A percentile compares a stretch with the other conserved stretches of the same genome.
These are phyloP conservation scores for Pseudomassariella vexata DNA, from an alignment of 2,329 filamentous ascomycete genomes.

Conservation along the genomic window DNA sequence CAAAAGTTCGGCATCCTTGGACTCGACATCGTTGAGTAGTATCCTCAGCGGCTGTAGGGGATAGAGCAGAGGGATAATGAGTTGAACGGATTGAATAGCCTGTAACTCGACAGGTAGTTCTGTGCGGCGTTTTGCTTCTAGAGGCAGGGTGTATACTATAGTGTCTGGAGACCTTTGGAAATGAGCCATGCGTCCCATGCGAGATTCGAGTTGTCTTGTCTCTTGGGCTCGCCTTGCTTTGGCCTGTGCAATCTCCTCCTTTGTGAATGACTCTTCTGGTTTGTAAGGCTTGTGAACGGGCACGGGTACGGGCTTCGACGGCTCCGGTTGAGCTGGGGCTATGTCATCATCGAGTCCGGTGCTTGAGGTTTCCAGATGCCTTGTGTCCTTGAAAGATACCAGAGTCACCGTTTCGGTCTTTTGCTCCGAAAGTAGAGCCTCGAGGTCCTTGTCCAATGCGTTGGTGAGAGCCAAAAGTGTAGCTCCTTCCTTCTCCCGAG, in stretches of 20 bases:
- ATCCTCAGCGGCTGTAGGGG: constrained; percentile 63
- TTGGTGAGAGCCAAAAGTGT: constrained; percentile 65
- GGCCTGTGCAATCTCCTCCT: constrained; percentile 56
- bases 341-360: constrained; percentile 11
- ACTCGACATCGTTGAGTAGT: constrained; percentile 58
- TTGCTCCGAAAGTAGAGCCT: constrained; percentile 61
- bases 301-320: constrained; percentile 7
- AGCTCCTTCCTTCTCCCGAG: constrained; percentile 43
- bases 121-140: constrained; percentile 57
- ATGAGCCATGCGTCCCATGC: constrained; percentile 60
- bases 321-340: constrained; percentile 5
- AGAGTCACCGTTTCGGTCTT: constrained; percentile 70
- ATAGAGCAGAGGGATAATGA: constrained; percentile 67
- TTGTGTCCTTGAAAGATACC: constrained; percentile 53
- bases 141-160: constrained; percentile 62
- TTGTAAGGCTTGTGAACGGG: constrained; percentile 25
- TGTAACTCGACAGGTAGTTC: constrained; percentile 58
- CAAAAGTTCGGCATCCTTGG: constrained; percentile 53
- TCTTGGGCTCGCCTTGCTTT: constrained; percentile 59
- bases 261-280: constrained; percentile 45
- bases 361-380: constrained; percentile 30
- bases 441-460: constrained; percentile 66
- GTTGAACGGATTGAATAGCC: constrained; percentile 55
- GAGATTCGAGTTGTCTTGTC: constrained; percentile 66
- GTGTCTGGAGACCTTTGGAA: constrained; percentile 68